Evolutionary conservation across 2,329 filamentous ascomycete species (phyloP).

Genomic region (Fusarium tricinctum): DNA sequence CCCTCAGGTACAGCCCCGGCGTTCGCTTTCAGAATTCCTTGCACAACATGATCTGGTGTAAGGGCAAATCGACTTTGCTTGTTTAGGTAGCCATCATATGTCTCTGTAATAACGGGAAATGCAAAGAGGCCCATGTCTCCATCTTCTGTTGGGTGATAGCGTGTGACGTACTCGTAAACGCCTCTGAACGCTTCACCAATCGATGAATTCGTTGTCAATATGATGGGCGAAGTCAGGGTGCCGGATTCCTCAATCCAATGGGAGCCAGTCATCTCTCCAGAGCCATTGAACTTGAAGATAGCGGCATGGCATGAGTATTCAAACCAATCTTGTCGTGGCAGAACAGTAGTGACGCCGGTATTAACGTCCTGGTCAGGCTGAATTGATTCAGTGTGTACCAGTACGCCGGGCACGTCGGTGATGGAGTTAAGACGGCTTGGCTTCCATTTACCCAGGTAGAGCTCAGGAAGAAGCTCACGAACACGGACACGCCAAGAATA

Average conservation of each 20-base stretch:
- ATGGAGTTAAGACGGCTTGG: constrained; percentile 64
- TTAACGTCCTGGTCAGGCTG: constrained; percentile 57
- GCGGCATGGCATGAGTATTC: constrained; percentile 62
- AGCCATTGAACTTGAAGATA: constrained; percentile 74
- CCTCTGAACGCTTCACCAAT: constrained; percentile 72
- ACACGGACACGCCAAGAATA: constrained; percentile 48
- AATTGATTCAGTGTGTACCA: constrained; percentile 62
- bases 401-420: constrained; percentile 65
- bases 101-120: constrained; percentile 72
- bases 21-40: constrained; percentile 66
- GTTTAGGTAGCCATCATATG: constrained; percentile 73
- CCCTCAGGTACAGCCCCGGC: constrained; percentile 70
- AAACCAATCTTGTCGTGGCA: constrained; percentile 62
- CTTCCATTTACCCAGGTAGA: constrained; percentile 60
- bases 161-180: constrained; percentile 68
- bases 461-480: constrained; percentile 60
- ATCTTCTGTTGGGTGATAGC: constrained; percentile 59
- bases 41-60: constrained; percentile 65
- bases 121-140: constrained; percentile 66
- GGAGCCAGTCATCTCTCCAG: constrained; percentile 72
- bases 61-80: constrained; percentile 69
- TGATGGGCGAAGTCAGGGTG: constrained; percentile 69
- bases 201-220: constrained; percentile 71
- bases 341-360: constrained; percentile 65
- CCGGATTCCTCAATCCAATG: constrained; percentile 75